These are phyloP conservation scores for Termitomyces sp. DNA, from an alignment of 768 basidiomycete genomes.

Conservation along the genomic window DNA sequence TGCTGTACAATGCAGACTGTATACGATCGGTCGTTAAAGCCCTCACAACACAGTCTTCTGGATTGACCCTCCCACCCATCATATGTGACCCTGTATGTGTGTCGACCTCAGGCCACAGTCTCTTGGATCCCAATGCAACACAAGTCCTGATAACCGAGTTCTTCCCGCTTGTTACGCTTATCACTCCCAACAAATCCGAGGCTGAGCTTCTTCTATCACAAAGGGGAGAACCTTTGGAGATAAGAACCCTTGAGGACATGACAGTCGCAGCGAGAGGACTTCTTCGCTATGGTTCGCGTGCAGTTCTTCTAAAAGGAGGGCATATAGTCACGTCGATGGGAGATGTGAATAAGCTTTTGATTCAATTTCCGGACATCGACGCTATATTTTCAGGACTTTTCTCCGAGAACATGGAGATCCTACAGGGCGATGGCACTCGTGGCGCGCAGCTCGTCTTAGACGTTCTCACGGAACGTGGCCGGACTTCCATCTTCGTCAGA, in stretches of 20 bases:
- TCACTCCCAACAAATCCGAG: conserved; percentile 86
- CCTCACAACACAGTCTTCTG: conserved; percentile 37
- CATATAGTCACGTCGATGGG: conserved; percentile 47
- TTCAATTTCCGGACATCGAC: conserved; percentile 23
- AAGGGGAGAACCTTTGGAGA: conserved; percentile 20
- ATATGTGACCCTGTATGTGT: conserved; percentile 91
- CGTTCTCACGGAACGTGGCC: conserved; percentile 40
- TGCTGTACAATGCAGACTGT: conserved; percentile 65
- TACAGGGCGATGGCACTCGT: conserved; percentile 26
- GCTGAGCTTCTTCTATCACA: conserved; percentile 61
- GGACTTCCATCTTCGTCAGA: conserved; percentile 47
- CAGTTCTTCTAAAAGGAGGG: conserved; percentile 83
- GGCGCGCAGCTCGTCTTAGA: conserved; percentile 50
- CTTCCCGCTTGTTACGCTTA: conserved; percentile 61
- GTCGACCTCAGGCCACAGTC: conserved; percentile 80
- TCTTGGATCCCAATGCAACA: conserved; percentile 66
- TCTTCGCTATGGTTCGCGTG: conserved; percentile 38
- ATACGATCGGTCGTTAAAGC: conserved; percentile 45
- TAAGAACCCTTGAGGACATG: conserved; percentile 54
- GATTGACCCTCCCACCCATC: conserved; percentile 38
- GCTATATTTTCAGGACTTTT: conserved; percentile 41
- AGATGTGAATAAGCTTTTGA: conserved; percentile 35
- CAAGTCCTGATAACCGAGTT: conserved; percentile 52
- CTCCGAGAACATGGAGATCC: conserved; percentile 59
- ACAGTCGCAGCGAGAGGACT: conserved; percentile 47